Percentiles rank a stretch among this genome's conserved stretches.
phyloP scores from a whole-genome alignment of 768 basidiomycete genomes.

The Russula lepida region DNA sequence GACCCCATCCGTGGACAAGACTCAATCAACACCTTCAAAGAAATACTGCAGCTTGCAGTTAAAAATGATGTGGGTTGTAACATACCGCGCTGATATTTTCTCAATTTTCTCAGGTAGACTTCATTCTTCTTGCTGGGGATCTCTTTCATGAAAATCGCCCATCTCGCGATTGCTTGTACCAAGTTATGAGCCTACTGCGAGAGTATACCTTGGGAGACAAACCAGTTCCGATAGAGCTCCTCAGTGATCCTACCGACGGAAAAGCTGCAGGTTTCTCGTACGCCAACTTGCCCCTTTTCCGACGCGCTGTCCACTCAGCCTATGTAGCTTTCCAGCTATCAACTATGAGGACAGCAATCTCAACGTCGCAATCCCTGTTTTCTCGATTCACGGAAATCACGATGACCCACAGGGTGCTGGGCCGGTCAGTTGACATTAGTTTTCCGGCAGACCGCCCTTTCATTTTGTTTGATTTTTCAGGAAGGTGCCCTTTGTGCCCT shows the following conservation, averaged over 20 bases:
- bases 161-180: conserved; percentile 80
- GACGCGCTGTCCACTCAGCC: background rate
- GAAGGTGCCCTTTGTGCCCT: conserved; percentile 94
- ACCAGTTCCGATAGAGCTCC: conserved; percentile 82
- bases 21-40: conserved; percentile 89
- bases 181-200: conserved; percentile 79
- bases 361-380: conserved; percentile 93
- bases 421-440: conserved; percentile 44
- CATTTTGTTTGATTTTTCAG: conserved; percentile 31
- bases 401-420: conserved; percentile 98
- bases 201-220: conserved; percentile 86
- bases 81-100: background rate
- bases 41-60: conserved; percentile 85
- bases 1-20: conserved; percentile 94
- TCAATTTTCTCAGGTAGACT: conserved; percentile 66
- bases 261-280: conserved; percentile 79
- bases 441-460: background rate
- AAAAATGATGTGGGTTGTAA: conserved; percentile 64
- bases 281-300: conserved; percentile 25
- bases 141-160: conserved; percentile 98
- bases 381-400: conserved; percentile 99
- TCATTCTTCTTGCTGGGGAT: conserved; percentile 91
- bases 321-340: conserved; percentile 78
- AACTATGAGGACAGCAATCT: conserved; percentile 97
- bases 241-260: conserved; percentile 91